Base-by-base conservation (phyloP, 495 filamentous ascomycete genomes). In the Aspergillus panamensis region DNA sequence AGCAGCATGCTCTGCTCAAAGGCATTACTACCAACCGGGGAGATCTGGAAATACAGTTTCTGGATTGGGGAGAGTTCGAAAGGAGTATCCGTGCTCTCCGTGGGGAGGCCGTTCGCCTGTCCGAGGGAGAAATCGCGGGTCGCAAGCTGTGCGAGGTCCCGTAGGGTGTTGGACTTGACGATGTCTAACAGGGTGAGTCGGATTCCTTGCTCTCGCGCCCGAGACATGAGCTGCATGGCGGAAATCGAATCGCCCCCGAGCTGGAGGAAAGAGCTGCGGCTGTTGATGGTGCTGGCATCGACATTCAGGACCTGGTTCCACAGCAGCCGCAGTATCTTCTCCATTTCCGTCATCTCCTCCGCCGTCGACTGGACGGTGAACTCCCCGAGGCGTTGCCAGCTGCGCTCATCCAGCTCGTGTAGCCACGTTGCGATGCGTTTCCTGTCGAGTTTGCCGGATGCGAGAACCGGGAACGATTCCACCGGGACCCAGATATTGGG, bases 1-100 rank as follows among this genome's bases (percentile, higher is more conserved):
- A 89, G 65, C 0, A 86, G 61, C 42, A 86, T 73, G 63, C 80
- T 84, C 59, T 84, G 82, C 62, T 86, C 86, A 63, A 84, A 89
- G 40, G 84, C 79, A 51, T 80, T 77, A 50, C 73, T 69, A 2
- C 70, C 74, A 14, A 79, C 70, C 17, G 64, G 55, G 0, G 58
- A 56, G 19, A 63, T 51, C 21, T 85, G 71, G 62, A 87, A 87
- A 63, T 82, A 87, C 10, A 86, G 57, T 17, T 78, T 71, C 60
- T 89, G 86, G 69, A 87, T 85, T 0, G 86, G 86, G 1, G 84
- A 79, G 13, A 87, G 74, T 6, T 78, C 77, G 51, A 62, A 63
- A n/a, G n/a, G n/a, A n/a, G n/a, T n/a, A n/a, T n/a, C n/a, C n/a
- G n/a, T n/a, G n/a, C n/a, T n/a, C n/a, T n/a, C n/a, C n/a, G n/a